Evolutionary conservation across 2,329 filamentous ascomycete species (phyloP).

Genomic region (Fusarium nelsonii): DNA sequence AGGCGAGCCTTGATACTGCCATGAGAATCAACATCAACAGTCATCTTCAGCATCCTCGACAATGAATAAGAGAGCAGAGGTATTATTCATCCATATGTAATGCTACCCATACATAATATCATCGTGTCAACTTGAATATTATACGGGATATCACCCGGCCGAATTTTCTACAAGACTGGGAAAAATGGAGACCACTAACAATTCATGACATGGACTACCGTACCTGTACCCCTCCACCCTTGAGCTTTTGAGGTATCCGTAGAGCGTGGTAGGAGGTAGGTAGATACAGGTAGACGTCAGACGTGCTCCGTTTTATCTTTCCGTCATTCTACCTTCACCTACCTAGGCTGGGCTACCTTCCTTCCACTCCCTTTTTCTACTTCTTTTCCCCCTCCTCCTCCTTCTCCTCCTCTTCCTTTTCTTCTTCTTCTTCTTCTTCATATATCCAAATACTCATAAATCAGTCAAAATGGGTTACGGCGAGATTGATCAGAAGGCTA

Average conservation of each 20-base stretch:
- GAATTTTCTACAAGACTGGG: conserved; percentile 40
- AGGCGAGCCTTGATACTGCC: neutral
- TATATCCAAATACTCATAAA: conserved; percentile 46
- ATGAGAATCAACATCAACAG: conserved; percentile 15
- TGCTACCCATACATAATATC: neutral
- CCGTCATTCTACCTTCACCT: conserved; percentile 37
- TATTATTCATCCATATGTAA: no score
- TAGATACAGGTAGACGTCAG: conserved; percentile 28
- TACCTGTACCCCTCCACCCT: conserved; percentile 49
- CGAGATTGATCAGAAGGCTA: conserved; percentile 88
- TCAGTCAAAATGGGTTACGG: conserved; percentile 83
- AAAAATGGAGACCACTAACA: conserved; percentile 48
- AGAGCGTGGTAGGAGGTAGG: neutral
- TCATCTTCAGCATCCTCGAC: conserved; percentile 1
- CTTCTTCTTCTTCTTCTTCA: conserved; percentile 43
- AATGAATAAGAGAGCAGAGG: neutral
- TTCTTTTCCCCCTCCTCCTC: conserved; percentile 40
- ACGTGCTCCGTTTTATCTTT: conserved; percentile 45
- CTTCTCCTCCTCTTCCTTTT: conserved; percentile 32
- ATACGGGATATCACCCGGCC: conserved; percentile 37
- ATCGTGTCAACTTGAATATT: neutral
- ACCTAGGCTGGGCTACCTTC: neutral
- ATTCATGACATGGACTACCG: conserved; percentile 49
- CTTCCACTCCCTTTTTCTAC: conserved; percentile 8
- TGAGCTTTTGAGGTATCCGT: conserved; percentile 4